Conservation (phyloP, 139 green algal species). For the Auxenochlorella pyrenoidosa region DNA sequence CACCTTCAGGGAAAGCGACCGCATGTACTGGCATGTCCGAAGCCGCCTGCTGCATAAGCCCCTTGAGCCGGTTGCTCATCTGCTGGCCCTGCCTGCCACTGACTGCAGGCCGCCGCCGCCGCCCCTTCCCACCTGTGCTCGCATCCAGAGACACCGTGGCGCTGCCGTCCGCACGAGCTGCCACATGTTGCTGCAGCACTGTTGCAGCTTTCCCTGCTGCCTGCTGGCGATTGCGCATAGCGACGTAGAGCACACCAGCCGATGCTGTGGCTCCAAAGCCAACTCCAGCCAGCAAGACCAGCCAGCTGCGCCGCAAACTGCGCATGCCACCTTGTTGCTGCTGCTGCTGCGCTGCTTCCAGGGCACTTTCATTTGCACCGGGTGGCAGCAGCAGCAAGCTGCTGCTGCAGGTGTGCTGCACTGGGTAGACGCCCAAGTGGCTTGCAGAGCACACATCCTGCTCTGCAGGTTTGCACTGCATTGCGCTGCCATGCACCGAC, state of each 20-base stretch:
- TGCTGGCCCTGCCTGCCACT: conserved; percentile 23
- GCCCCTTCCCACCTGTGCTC: background rate
- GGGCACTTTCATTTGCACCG: background rate
- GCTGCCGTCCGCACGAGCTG: background rate
- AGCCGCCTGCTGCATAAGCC: background rate
- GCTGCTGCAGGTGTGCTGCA: conserved; percentile 1
- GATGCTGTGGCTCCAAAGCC: background rate
- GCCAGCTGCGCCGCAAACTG: background rate
- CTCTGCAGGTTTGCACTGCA: conserved; percentile 23
- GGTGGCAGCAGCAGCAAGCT: background rate
- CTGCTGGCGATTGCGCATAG: background rate
- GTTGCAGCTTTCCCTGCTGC: conserved; percentile 20
- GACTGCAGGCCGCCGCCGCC: conserved; percentile 1
- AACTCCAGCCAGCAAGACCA: background rate
- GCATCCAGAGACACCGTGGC: background rate
- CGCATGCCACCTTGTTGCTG: background rate
- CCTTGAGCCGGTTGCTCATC: conserved; percentile 22
- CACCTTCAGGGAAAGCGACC: background rate
- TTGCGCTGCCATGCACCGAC: background rate
- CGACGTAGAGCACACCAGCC: background rate
- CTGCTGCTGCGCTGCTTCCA: background rate
- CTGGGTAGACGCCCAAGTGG: background rate
- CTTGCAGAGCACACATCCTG: background rate
- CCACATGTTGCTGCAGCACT: background rate
- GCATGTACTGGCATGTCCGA: background rate